Evolutionary conservation across 2,329 filamentous ascomycete genomes (phyloP).

Genomic region (Emergomyces africanus): DNA sequence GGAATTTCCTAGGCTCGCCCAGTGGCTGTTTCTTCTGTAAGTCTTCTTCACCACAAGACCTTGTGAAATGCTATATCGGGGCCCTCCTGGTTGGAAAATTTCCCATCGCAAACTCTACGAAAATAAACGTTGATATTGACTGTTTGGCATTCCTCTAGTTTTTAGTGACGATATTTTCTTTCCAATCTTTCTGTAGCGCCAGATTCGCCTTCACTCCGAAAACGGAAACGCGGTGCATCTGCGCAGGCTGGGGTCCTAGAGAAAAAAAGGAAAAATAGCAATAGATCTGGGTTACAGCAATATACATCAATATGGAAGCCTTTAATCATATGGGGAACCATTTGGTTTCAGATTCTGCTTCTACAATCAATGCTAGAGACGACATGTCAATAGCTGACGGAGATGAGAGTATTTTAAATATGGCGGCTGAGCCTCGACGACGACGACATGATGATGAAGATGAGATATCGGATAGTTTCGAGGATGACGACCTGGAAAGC

Average conservation of each 20-base stretch:
- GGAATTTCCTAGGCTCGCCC: background rate
- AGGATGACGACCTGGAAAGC: slow-evolving; percentile 66
- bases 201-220: background rate
- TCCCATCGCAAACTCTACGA: background rate
- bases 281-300: background rate
- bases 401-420: slow-evolving; percentile 68
- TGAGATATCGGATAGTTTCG: slow-evolving; percentile 70
- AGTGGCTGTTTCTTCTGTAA: background rate
- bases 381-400: slow-evolving; percentile 62
- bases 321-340: slow-evolving; percentile 84
- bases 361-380: slow-evolving; percentile 75
- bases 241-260: background rate
- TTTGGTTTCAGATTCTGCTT: slow-evolving; percentile 59
- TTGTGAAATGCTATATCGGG: background rate
- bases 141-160: background rate
- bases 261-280: background rate
- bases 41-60: background rate
- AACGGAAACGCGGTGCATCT: background rate
- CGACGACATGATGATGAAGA: slow-evolving; percentile 79
- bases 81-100: background rate
- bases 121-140: background rate
- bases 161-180: background rate
- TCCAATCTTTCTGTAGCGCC: background rate
- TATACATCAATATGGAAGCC: slow-evolving; percentile 53
- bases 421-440: slow-evolving; percentile 45